Evolutionary conservation across 306 rosid genomes (phyloP), one percentile per base, ranked within the genome.

Genomic region (Cucurbita maxima): DNA sequence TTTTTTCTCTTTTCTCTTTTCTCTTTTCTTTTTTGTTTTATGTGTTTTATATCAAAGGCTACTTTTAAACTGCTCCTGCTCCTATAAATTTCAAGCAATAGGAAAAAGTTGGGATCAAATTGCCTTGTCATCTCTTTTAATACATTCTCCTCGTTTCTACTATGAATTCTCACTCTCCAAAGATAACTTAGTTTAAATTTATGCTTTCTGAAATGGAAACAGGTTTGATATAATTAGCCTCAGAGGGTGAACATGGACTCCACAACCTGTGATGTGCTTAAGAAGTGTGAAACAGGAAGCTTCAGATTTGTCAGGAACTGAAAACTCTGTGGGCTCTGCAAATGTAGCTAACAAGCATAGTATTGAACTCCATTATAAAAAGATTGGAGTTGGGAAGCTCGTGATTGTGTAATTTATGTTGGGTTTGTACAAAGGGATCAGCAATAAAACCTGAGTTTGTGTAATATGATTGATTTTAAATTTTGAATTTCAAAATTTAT

Each of bases 81-180:
- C 51, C 15, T 47, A 47, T 11, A 10, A 2, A 47, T 47, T 47
- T 64, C 53, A 10, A 16, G 43, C 74, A 74, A 77, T 18, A 6
- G 55, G 8, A 47, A 47, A 68, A 68, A 52, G 45, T 52, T 71
- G 80, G 87, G 83, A 87, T 83, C 81, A 76, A 50, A 74, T 78
- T 89, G 88, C 54, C 81, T 80, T 81, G 82, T 83, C 83, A 75
- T 82, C 63, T 71, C 84, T 84, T 87, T 84, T 74, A 75, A 79
- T 70, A 73, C 76, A 74, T 55, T 82, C 81, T 83, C 82, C 77
- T 67, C 78, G 71, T 82, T 52, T n/a, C 41, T 25, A 36, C 37
- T 64, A 18, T 64, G 43, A 43, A 18, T 40, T 60, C 61, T 62
- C 53, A 36, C n/a, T n/a, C 41, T 74, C 4, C 55, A 60, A 60